Evolutionary conservation across 345 rosid genomes (phyloP).

Genomic region (Eucalyptus dawsonii): DNA sequence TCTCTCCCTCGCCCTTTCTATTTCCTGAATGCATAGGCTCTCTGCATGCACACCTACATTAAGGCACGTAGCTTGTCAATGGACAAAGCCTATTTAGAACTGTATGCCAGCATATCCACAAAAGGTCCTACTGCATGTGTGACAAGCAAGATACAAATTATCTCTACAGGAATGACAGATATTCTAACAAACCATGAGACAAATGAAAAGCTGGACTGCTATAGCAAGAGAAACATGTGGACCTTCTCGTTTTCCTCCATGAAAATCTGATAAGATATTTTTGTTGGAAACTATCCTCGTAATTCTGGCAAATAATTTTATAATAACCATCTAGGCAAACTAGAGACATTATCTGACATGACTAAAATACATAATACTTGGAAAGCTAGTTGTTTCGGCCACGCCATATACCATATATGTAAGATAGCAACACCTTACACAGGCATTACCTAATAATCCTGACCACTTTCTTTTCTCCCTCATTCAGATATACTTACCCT

Average conservation of each 20-base stretch:
- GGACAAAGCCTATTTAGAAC: background rate
- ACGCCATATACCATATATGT: too few relatives aligned
- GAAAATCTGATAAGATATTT: background rate
- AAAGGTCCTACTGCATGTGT: background rate
- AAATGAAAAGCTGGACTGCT: too few relatives aligned
- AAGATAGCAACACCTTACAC: too few relatives aligned
- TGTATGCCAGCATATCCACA: background rate
- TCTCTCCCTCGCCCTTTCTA: slow-evolving; percentile 74
- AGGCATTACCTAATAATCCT: too few relatives aligned
- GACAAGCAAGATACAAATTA: too few relatives aligned
- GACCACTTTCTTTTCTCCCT: too few relatives aligned
- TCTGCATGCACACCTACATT: slow-evolving; percentile 68
- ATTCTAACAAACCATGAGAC: too few relatives aligned
- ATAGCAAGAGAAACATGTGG: too few relatives aligned
- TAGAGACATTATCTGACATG: background rate
- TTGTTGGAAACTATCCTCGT: background rate
- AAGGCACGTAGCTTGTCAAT: background rate
- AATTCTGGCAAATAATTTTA: background rate
- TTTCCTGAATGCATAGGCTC: slow-evolving; percentile 57
- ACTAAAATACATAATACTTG: background rate
- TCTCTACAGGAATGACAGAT: too few relatives aligned
- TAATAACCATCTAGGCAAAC: background rate
- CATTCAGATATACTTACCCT: too few relatives aligned
- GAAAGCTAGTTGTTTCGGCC: too few relatives aligned
- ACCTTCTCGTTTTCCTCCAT: background rate